Evolutionary conservation across 305 asterid species (phyloP), one percentile per base, ranked within the genome.

Genomic region (Plantago coronopus): DNA sequence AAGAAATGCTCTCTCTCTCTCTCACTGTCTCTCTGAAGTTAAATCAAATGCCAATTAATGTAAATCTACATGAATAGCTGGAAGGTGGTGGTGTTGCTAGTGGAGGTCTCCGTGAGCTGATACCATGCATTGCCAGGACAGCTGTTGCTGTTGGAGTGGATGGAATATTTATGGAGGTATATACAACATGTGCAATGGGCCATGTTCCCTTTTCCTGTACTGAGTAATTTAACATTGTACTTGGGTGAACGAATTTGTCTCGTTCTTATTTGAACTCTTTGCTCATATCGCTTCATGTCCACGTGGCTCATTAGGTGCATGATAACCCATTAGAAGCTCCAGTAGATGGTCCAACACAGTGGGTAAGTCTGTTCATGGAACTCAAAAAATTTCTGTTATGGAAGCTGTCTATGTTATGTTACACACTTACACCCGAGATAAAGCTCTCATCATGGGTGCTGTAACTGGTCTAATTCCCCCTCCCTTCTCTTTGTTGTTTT

Each of bases 11-110:
- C 37, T 20, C 44, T 23, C 34, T 56, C 15, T 7, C 57, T 43
- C 11, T 40, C 20, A 4, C 22, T 38, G 13, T 57, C 23, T 0
- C 31, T 56, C 59, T 31, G 14, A 47, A 64, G 53, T 54, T 68
- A 22, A 23, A 31, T 57, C 25, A 29, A 54, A 38, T 19, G 49
- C 47, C 17, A 27, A 49, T 68, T 48, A 48, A 17, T 31, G 57
- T 50, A 27, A 63, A 21, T 57, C 66, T 29, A 48, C 64, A 34
- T 61, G 66, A 61, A 69, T 85, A 93, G 97, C 81, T 89, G 54
- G 98, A 87, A 75, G 98, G 98, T 70, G 96, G 97, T 53, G 96
- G 98, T 54, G 98, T 93, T 72, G 98, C 97, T 45, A 93, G 98
- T 78, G 98, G 98, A 42, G 97, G 97, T 76, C 97, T 93, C 48